Evolutionary conservation across 2,329 filamentous ascomycete species (phyloP).

Genomic region (Aspergillus chevalieri): DNA sequence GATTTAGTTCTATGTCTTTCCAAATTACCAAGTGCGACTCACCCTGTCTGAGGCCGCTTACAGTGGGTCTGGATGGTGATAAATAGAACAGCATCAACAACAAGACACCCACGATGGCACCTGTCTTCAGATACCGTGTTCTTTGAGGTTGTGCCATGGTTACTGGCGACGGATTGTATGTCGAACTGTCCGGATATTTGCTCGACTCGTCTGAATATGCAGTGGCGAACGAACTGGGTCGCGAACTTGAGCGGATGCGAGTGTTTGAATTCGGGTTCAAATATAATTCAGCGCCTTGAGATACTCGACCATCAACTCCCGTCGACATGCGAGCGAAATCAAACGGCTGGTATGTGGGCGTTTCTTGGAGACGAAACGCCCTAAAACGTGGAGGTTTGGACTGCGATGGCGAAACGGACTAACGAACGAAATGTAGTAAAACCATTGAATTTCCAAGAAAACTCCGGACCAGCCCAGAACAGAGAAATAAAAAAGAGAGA

Average conservation of each 20-base stretch:
- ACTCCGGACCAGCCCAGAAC: constrained; percentile 18
- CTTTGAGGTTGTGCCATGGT: constrained; percentile 59
- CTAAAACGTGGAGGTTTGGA: constrained; percentile 1
- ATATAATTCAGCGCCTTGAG: constrained; percentile 49
- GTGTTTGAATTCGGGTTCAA: constrained; percentile 40
- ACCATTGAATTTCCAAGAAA: constrained; percentile 24
- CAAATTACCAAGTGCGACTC: constrained; percentile 2
- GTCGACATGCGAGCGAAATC: constrained; percentile 49
- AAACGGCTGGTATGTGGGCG: constrained; percentile 14
- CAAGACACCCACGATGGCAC: constrained; percentile 53
- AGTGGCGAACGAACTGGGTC: constrained; percentile 37
- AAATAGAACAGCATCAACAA: constrained; percentile 53
- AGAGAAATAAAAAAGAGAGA: constrained; percentile 2
- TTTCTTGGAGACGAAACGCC: constrained; percentile 12
- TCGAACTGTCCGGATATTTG: constrained; percentile 33
- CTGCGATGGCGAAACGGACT: constrained; percentile 12
- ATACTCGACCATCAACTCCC: constrained; percentile 45
- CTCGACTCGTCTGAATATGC: constrained; percentile 45
- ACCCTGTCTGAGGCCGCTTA: constrained; percentile 20
- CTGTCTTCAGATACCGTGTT: constrained; percentile 56
- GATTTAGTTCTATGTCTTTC: not conserved
- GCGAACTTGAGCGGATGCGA: constrained; percentile 50
- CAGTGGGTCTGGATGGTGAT: constrained; percentile 34
- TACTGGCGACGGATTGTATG: constrained; percentile 32
- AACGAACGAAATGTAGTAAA: constrained; percentile 20